These are phyloP conservation scores for Penicillium macrosclerotiorum DNA, from an alignment of 495 filamentous ascomycete genomes.

Conservation along the genomic window DNA sequence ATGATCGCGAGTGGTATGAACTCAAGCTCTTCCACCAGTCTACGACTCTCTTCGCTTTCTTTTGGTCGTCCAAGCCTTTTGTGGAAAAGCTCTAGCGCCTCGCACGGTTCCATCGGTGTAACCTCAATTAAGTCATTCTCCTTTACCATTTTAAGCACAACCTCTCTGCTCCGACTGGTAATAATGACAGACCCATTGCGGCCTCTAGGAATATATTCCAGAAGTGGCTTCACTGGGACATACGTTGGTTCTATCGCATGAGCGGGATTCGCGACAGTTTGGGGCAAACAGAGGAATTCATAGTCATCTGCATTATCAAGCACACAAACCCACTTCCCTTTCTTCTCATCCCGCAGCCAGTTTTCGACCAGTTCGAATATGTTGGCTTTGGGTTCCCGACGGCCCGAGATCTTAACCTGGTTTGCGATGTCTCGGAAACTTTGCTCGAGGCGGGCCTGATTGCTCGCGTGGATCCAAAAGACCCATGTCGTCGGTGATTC, in stretches of 20 bases:
- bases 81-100: slow-evolving; percentile 37
- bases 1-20: slow-evolving; percentile 48
- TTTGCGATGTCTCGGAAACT: slow-evolving; percentile 32
- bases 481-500: slow-evolving; percentile 45
- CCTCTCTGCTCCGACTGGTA: slow-evolving; percentile 28
- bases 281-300: slow-evolving; percentile 17
- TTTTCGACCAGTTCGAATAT: slow-evolving; percentile 37
- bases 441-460: slow-evolving; percentile 35
- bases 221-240: not conserved
- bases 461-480: slow-evolving; percentile 51
- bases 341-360: slow-evolving; percentile 37
- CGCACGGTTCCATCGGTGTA: slow-evolving; percentile 25
- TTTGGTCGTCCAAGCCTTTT: slow-evolving; percentile 30
- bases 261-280: too few species aligned
- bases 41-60: slow-evolving; percentile 10
- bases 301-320: slow-evolving; percentile 13
- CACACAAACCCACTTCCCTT: slow-evolving; percentile 5
- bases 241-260: not conserved
- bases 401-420: slow-evolving; percentile 24
- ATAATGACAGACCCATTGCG: slow-evolving; percentile 24
- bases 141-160: slow-evolving; percentile 24
- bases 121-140: slow-evolving; percentile 37
- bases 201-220: not conserved
- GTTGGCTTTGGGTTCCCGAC: slow-evolving; percentile 36
- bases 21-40: slow-evolving; percentile 35